A percentile compares a stretch with the other conserved stretches of the same genome.
phyloP scores from a whole-genome alignment of 139 green algal genomes.

The Dunaliella sp. region DNA sequence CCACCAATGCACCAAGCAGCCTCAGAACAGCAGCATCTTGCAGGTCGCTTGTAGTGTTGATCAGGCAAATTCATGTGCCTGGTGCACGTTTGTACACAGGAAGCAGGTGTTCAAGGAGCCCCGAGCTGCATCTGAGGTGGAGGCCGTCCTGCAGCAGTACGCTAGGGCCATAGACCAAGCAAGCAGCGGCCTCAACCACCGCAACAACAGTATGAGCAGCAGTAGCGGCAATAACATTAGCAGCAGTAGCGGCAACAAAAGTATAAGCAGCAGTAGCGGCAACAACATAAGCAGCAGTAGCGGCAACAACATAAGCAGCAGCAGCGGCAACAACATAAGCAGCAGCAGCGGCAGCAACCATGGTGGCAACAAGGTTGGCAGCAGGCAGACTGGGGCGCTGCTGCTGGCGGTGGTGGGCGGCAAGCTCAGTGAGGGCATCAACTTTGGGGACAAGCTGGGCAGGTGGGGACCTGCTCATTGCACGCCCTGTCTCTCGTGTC shows the following conservation, averaged over 20 bases:
- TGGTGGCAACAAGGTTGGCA: constrained; percentile 46
- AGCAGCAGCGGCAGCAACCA: constrained; percentile 29
- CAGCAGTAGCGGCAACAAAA: background rate
- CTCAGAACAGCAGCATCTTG: too few species aligned
- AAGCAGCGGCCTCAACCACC: too few species aligned
- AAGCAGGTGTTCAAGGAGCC: constrained; percentile 72
- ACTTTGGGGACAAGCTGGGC: constrained; percentile 95
- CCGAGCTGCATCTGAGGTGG: constrained; percentile 54
- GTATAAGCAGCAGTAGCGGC: background rate
- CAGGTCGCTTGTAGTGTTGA: too few species aligned
- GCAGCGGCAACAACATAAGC: background rate
- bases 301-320: background rate
- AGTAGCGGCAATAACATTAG: background rate
- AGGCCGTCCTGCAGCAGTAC: constrained; percentile 69
- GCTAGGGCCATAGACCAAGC: constrained; percentile 20
- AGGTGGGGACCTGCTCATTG: too few species aligned
- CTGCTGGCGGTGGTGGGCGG: constrained; percentile 93
- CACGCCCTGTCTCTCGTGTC: too few species aligned
- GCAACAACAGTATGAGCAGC: too few species aligned
- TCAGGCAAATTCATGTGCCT: too few species aligned
- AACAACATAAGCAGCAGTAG: constrained; percentile 33
- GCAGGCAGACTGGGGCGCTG: constrained; percentile 63
- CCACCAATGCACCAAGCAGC: too few species aligned
- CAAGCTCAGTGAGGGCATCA: constrained; percentile 97
- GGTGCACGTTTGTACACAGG: too few species aligned